phyloP scores from a whole-genome alignment of 371 early-diverging fungal genomes.

The Mucor mucedo region DNA sequence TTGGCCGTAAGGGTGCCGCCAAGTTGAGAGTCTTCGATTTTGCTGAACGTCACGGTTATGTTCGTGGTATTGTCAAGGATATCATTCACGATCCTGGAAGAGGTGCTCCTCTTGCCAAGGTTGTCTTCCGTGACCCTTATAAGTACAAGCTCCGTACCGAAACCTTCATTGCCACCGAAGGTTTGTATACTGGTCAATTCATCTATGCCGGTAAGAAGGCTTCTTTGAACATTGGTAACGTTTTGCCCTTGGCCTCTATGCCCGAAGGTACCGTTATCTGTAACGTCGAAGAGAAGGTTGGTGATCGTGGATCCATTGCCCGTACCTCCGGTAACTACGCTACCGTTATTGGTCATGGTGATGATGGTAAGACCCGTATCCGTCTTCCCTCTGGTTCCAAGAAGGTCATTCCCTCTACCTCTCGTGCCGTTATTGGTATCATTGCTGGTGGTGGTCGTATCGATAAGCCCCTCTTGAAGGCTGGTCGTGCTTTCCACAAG shows the following conservation, averaged over 20 bases:
- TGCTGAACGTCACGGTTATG: slow-evolving; percentile 97
- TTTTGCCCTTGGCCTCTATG: slow-evolving; percentile 93
- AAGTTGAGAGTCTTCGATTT: slow-evolving; percentile 93
- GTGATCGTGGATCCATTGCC: slow-evolving; percentile 98
- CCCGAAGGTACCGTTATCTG: slow-evolving; percentile 99
- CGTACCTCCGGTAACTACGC: slow-evolving; percentile 99
- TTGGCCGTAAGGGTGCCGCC: slow-evolving; percentile 96
- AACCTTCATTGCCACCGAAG: slow-evolving; percentile 99
- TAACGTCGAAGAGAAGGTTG: slow-evolving; percentile 97
- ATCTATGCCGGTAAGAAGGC: slow-evolving; percentile 99
- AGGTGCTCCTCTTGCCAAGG: slow-evolving; percentile 99
- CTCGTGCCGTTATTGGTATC: slow-evolving; percentile 98
- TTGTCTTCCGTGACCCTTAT: slow-evolving; percentile 65
- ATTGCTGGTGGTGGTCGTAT: slow-evolving; percentile 99
- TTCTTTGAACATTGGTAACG: slow-evolving; percentile 95
- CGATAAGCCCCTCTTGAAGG: slow-evolving; percentile 99
- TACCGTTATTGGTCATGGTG: slow-evolving; percentile 99
- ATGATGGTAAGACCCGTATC: slow-evolving; percentile 97
- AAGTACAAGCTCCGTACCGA: slow-evolving; percentile 89
- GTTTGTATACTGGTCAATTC: slow-evolving; percentile 99
- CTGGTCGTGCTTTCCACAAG: slow-evolving; percentile 99
- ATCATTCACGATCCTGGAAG: slow-evolving; percentile 99
- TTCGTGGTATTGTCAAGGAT: slow-evolving; percentile 97
- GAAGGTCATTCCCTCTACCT: slow-evolving; percentile 89
- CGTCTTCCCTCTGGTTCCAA: slow-evolving; percentile 98